Evolutionary conservation across 164 flowering plant genomes (phyloP).

Genomic region (Piper betle): DNA sequence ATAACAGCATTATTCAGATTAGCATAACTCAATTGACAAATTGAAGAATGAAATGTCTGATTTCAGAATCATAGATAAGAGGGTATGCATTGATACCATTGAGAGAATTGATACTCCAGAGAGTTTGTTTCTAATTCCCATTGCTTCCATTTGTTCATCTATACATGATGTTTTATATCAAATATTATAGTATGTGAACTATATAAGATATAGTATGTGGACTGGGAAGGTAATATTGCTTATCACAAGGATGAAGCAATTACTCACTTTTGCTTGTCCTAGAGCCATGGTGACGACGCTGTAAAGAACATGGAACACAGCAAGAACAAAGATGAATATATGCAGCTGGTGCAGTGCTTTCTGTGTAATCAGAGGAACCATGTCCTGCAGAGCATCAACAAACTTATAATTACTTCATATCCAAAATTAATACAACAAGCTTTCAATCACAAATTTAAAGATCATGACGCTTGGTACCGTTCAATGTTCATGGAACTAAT

Average conservation of each 20-base stretch:
- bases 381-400: constrained; percentile 13
- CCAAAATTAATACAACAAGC: no score
- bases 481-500: no score
- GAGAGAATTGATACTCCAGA: constrained; percentile 43
- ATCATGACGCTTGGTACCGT: no score
- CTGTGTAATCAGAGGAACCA: constrained; percentile 35
- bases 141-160: constrained; percentile 65
- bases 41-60: no score
- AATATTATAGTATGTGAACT: no score
- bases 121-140: constrained; percentile 59
- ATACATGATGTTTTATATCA: background rate
- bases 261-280: constrained; percentile 41
- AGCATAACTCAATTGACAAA: no score
- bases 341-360: constrained; percentile 54
- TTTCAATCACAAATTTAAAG: no score
- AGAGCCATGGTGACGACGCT: constrained; percentile 45
- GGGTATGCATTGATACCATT: constrained; percentile 22
- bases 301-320: constrained; percentile 56
- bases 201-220: no score
- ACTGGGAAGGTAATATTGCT: no score
- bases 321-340: constrained; percentile 53
- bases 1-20: background rate
- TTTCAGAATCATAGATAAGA: background rate
- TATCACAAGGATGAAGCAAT: background rate
- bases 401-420: background rate